phyloP scores from a whole-genome alignment of 768 basidiomycete species.

The Phanerochaete carnosa region DNA sequence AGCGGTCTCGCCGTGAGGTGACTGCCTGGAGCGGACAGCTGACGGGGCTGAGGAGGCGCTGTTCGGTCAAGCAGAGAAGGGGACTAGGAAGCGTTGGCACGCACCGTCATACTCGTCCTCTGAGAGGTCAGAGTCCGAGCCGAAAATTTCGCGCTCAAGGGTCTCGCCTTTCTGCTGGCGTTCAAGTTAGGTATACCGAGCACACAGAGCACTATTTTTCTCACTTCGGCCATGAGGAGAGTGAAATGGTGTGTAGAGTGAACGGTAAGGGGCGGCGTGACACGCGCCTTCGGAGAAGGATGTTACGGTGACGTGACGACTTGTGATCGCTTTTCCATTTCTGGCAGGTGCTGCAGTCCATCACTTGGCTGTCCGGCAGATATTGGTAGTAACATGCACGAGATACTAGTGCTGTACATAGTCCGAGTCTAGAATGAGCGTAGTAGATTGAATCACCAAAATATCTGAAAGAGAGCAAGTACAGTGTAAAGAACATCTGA shows the following conservation, averaged over 20 bases:
- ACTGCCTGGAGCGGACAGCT: not conserved
- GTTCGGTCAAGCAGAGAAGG: constrained; percentile 24
- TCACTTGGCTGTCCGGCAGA: no score
- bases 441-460: no score
- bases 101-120: constrained; percentile 59
- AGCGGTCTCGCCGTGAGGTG: constrained; percentile 30
- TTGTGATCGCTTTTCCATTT: not conserved
- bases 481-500: no score
- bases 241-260: not conserved
- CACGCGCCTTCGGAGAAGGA: not conserved
- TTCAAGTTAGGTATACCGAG: not conserved
- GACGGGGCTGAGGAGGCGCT: constrained; percentile 6
- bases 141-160: constrained; percentile 75
- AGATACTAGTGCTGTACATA: no score
- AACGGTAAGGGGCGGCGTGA: not conserved
- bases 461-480: no score
- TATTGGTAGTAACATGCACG: no score
- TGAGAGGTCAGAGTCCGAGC: constrained; percentile 82
- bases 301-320: constrained; percentile 1
- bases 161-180: not conserved
- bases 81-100: constrained; percentile 27
- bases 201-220: not conserved
- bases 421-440: no score
- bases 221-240: constrained; percentile 5
- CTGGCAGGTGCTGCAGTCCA: not conserved